Evolutionary conservation across 257 asterid genomes (phyloP).

Genomic region (Echium plantagineum): DNA sequence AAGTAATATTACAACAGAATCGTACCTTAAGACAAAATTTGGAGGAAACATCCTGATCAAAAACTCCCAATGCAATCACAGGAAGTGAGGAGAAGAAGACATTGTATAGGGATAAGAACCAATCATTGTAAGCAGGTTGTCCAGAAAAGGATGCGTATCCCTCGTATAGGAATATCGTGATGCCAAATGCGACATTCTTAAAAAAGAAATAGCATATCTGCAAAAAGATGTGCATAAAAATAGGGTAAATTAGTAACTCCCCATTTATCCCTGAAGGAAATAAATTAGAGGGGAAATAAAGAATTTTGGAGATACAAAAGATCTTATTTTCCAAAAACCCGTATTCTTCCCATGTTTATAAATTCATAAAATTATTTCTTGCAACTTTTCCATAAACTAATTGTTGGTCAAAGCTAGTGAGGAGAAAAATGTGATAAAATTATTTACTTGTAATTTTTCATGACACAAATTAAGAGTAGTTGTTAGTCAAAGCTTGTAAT

Average conservation of each 20-base stretch:
- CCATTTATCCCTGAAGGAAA: background rate
- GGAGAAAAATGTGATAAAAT: too few species aligned
- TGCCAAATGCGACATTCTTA: conserved; percentile 55
- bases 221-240: conserved; percentile 13
- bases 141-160: conserved; percentile 65
- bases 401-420: too few species aligned
- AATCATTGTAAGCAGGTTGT: conserved; percentile 76
- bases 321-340: too few species aligned
- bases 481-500: too few species aligned
- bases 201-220: conserved; percentile 87
- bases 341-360: too few species aligned
- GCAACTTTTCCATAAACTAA: too few species aligned
- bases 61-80: conserved; percentile 78
- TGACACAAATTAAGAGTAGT: too few species aligned
- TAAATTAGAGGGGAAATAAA: conserved; percentile 2
- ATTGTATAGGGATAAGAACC: conserved; percentile 81
- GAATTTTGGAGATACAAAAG: too few species aligned
- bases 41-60: conserved; percentile 91
- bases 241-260: background rate
- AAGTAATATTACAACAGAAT: conserved; percentile 23
- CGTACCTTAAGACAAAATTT: conserved; percentile 69
- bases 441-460: too few species aligned
- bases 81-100: conserved; percentile 93
- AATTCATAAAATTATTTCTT: too few species aligned
- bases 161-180: conserved; percentile 65